These are phyloP conservation scores for Garcia nutans DNA, from an alignment of 345 rosid genomes.

Conservation along the genomic window DNA sequence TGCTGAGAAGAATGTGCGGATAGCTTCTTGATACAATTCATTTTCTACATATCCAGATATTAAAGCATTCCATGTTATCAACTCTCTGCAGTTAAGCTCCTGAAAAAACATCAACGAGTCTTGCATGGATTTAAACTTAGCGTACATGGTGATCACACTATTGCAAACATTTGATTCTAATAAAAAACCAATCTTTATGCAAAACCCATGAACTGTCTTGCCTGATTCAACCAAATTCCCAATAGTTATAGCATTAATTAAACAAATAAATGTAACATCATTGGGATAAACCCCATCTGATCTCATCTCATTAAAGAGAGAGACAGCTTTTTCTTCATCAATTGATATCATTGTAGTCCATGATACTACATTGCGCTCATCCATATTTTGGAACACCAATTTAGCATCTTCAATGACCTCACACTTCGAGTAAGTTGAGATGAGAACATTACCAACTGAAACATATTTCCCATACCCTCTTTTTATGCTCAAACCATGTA, in stretches of 20 bases:
- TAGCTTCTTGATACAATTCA: conserved; percentile 55
- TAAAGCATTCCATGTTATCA: conserved; percentile 79
- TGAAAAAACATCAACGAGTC: conserved; percentile 58
- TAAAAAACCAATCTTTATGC: conserved; percentile 50
- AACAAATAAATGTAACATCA: conserved; percentile 67
- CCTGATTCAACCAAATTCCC: conserved; percentile 52
- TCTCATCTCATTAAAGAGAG: conserved; percentile 64
- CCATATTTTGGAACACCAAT: conserved; percentile 54
- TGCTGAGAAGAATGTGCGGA: conserved; percentile 44
- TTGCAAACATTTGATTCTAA: conserved; percentile 56
- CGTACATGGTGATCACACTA: conserved; percentile 84
- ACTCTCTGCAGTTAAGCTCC: conserved; percentile 51
- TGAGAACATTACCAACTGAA: conserved; percentile 66
- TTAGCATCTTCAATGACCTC: conserved; percentile 53
- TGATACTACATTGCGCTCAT: conserved; percentile 65
- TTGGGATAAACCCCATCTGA: conserved; percentile 68
- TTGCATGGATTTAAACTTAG: conserved; percentile 57
- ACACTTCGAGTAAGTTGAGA: conserved; percentile 70
- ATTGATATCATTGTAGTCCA: conserved; percentile 85
- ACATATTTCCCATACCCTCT: conserved; percentile 56
- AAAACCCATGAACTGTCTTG: conserved; percentile 56
- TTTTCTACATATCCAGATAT: conserved; percentile 80
- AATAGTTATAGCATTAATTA: conserved; percentile 53
- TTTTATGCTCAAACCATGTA: conserved; percentile 72
- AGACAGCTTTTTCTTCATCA: conserved; percentile 48